Conservation (phyloP, 163 green algal genomes). For the Chloromonas sp. region DNA sequence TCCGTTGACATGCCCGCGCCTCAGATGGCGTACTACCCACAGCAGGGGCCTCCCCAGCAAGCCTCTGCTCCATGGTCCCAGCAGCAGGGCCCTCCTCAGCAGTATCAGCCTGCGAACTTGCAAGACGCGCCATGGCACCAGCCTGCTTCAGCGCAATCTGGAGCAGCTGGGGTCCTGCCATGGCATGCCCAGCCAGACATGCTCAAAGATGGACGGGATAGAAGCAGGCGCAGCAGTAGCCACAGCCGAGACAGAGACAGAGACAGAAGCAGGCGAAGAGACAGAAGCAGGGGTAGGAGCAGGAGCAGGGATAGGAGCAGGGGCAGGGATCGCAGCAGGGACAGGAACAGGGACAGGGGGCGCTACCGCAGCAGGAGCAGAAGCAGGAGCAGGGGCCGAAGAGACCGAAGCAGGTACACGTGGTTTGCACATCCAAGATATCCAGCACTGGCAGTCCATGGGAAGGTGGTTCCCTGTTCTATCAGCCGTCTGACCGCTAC, state of each 20-base stretch:
- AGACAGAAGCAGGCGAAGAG: background rate
- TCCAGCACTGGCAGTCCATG: slow-evolving; percentile 20
- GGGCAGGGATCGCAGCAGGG: background rate
- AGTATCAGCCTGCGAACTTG: too few relatives aligned
- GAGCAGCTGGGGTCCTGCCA: too few relatives aligned
- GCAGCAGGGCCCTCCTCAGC: too few relatives aligned
- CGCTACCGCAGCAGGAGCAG: background rate
- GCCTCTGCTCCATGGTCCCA: too few relatives aligned
- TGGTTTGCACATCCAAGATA: background rate
- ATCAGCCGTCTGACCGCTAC: too few relatives aligned
- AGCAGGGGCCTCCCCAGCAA: too few relatives aligned
- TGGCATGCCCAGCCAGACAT: too few relatives aligned
- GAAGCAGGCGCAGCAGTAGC: slow-evolving; percentile 6
- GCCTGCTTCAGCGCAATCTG: background rate
- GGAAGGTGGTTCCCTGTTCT: background rate
- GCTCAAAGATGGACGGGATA: background rate
- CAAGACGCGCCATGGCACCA: background rate
- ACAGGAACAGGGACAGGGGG: background rate
- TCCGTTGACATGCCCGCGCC: too few relatives aligned
- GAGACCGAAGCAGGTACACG: slow-evolving; percentile 1
- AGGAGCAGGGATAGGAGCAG: background rate
- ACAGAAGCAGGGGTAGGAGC: background rate
- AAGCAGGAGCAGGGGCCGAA: background rate
- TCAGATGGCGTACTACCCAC: too few relatives aligned
- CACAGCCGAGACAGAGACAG: background rate